Evolutionary conservation across 2,329 filamentous ascomycete species (phyloP).

Genomic region (Cladophialophora exuberans): DNA sequence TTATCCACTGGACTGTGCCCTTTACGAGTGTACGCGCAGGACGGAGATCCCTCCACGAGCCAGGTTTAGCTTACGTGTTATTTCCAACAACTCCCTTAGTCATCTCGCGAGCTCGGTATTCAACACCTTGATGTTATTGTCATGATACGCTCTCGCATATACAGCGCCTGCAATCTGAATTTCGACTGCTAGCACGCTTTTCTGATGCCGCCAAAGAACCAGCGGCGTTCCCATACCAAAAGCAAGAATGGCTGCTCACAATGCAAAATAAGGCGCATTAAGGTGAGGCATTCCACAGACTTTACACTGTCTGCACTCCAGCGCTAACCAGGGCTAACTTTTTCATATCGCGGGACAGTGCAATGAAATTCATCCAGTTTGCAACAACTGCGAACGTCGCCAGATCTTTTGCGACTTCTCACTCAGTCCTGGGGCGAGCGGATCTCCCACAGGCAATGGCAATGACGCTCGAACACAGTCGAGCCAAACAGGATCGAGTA

Average conservation of each 20-base stretch:
- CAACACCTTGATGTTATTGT: not conserved
- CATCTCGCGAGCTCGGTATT: not conserved
- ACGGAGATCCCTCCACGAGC: too few relatives aligned
- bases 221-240: slow-evolving; percentile 41
- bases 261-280: slow-evolving; percentile 45
- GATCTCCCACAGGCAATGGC: slow-evolving; percentile 19
- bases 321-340: not conserved
- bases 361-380: slow-evolving; percentile 42
- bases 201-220: slow-evolving; percentile 34
- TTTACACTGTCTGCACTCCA: not conserved
- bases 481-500: slow-evolving; percentile 11
- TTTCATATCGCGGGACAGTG: slow-evolving; percentile 36
- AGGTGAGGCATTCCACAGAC: slow-evolving; percentile 36
- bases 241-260: slow-evolving; percentile 45
- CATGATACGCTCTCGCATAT: slow-evolving; percentile 8
- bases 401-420: slow-evolving; percentile 42
- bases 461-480: slow-evolving; percentile 12
- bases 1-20: too few relatives aligned
- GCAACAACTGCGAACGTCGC: slow-evolving; percentile 42
- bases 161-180: not conserved
- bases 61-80: not conserved
- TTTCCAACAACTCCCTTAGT: not conserved
- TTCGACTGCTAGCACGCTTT: not conserved
- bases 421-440: slow-evolving; percentile 23
- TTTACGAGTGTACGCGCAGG: not conserved